These are phyloP conservation scores for Thermomucor indicae-seudaticae DNA, from an alignment of 371 early-diverging fungal species.

Conservation along the genomic window DNA sequence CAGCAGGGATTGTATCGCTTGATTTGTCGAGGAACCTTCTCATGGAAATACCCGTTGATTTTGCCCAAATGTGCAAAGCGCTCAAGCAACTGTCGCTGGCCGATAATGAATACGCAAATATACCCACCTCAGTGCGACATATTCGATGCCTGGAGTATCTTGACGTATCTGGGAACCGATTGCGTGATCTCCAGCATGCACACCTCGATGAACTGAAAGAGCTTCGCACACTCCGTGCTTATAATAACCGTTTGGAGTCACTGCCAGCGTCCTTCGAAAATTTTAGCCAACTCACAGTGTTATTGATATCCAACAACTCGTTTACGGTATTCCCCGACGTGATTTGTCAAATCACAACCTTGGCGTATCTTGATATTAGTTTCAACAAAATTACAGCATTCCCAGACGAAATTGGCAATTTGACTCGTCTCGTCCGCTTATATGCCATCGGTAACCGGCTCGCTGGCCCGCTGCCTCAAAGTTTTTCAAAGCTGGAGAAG, in stretches of 20 bases:
- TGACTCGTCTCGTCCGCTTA: conserved; percentile 55
- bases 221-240: conserved; percentile 59
- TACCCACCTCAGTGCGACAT: conserved; percentile 59
- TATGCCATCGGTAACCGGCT: conserved; percentile 73
- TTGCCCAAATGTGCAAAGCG: conserved; percentile 63
- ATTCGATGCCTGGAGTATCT: conserved; percentile 58
- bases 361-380: conserved; percentile 76
- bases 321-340: conserved; percentile 61
- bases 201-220: conserved; percentile 53
- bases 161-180: conserved; percentile 75
- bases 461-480: conserved; percentile 60
- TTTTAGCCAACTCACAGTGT: conserved; percentile 52
- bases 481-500: conserved; percentile 49
- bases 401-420: conserved; percentile 69
- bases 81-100: conserved; percentile 65
- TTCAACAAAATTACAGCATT: conserved; percentile 77
- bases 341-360: conserved; percentile 50
- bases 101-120: conserved; percentile 59
- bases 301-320: conserved; percentile 75
- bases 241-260: conserved; percentile 67
- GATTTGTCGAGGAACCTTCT: conserved; percentile 71
- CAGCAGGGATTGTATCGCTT: conserved; percentile 61
- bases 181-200: conserved; percentile 54
- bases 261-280: conserved; percentile 57
- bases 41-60: conserved; percentile 70